phyloP scores from a whole-genome alignment of 225 moss, liverwort and hornwort species.

The Pseudoscleropodium purum region DNA sequence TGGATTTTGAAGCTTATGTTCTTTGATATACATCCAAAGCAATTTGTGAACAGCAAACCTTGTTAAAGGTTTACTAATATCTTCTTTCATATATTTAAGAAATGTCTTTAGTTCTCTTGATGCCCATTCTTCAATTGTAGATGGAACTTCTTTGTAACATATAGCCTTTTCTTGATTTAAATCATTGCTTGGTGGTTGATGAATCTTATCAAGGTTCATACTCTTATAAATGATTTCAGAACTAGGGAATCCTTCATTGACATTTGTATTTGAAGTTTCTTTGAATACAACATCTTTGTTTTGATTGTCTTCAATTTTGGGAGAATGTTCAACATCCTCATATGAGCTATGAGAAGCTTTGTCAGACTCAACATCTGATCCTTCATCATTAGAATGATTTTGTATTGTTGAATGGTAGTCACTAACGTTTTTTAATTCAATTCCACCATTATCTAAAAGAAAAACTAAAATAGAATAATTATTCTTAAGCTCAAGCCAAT shows the following conservation, averaged over 20 bases:
- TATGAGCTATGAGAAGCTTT: conserved; percentile 22
- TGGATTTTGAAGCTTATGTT: conserved; percentile 84
- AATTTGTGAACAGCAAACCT: conserved; percentile 69
- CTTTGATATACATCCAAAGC: conserved; percentile 80
- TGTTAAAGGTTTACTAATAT: conserved; percentile 57
- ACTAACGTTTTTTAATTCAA: neutral
- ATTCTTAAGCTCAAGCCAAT: conserved; percentile 70
- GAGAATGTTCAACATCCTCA: neutral
- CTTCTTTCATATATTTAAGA: conserved; percentile 70
- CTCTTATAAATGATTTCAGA: neutral
- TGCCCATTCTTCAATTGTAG: conserved; percentile 65
- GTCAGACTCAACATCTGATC: conserved; percentile 28
- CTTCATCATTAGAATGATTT: conserved; percentile 24
- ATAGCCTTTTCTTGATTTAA: conserved; percentile 9
- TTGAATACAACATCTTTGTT: neutral
- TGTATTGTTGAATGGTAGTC: neutral
- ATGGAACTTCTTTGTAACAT: neutral
- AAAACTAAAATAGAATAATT: conserved; percentile 33
- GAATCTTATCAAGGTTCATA: neutral
- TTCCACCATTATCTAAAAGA: conserved; percentile 29
- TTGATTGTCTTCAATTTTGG: neutral
- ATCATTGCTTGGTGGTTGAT: neutral
- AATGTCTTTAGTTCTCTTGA: conserved; percentile 66
- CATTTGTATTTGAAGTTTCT: neutral
- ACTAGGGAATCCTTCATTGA: no score